phyloP scores from a whole-genome alignment of 176 grass and related monocot species.

The Eleusine coracana region DNA sequence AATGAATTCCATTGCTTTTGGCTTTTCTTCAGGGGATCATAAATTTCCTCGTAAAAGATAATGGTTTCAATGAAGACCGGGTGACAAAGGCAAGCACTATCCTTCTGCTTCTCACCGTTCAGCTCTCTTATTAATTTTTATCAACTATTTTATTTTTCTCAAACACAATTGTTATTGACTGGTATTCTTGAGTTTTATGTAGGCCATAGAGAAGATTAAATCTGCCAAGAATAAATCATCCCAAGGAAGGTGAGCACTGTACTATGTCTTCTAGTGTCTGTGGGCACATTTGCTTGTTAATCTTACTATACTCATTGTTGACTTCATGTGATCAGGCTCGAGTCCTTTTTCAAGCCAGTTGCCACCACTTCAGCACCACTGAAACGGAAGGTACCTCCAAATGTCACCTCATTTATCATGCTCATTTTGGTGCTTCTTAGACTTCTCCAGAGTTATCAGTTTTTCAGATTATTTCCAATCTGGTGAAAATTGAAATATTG shows the following conservation, averaged over 20 bases:
- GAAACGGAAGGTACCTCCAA: conserved; percentile 56
- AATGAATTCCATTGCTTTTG: not conserved
- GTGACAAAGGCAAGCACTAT: conserved; percentile 74
- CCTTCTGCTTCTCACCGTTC: conserved; percentile 11
- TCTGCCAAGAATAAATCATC: conserved; percentile 80
- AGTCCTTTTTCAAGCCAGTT: conserved; percentile 71
- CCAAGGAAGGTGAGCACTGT: conserved; percentile 59
- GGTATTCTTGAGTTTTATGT: conserved; percentile 22
- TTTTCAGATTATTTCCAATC: conserved; percentile 10
- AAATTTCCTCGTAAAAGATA: conserved; percentile 79
- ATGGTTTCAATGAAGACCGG: conserved; percentile 83
- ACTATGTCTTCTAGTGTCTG: not conserved
- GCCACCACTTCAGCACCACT: conserved; percentile 36
- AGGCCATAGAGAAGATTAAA: conserved; percentile 97
- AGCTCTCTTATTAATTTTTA: conserved; percentile 8
- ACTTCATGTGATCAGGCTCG: conserved; percentile 45
- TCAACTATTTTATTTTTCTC: not conserved
- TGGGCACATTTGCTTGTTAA: conserved; percentile 10
- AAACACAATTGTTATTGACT: too few relatives aligned
- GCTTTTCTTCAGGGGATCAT: conserved; percentile 57
- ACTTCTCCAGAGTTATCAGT: not conserved
- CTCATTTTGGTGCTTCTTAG: not conserved
- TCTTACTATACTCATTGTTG: not conserved
- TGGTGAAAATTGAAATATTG: conserved; percentile 2
- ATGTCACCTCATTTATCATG: conserved; percentile 9